phyloP scores from a whole-genome alignment of 2,329 filamentous ascomycete species.

The Penicillium sp. region DNA sequence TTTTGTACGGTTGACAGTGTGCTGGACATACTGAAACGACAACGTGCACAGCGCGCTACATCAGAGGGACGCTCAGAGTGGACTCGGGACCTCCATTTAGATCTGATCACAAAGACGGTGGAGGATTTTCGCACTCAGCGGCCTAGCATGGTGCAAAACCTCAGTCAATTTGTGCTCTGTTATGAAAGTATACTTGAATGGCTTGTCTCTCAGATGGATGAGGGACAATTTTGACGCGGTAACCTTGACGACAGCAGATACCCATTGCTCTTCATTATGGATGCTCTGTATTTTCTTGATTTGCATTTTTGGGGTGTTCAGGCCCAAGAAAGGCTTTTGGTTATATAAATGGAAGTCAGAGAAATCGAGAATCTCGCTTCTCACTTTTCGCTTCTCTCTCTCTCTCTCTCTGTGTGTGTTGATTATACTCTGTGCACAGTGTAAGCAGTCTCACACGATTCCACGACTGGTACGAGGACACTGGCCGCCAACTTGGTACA shows the following conservation, averaged over 20 bases:
- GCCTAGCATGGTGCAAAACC: slow-evolving; percentile 93
- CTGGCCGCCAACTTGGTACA: too few relatives aligned
- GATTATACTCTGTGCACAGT: too few relatives aligned
- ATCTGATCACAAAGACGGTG: slow-evolving; percentile 82
- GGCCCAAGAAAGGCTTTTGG: too few relatives aligned
- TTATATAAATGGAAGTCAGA: too few relatives aligned
- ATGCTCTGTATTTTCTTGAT: background rate
- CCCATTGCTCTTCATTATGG: slow-evolving; percentile 6
- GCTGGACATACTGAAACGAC: slow-evolving; percentile 93
- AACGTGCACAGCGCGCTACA: slow-evolving; percentile 48
- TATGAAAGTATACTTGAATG: slow-evolving; percentile 95
- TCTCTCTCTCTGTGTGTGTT: too few relatives aligned
- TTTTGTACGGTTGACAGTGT: slow-evolving; percentile 97
- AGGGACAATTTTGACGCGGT: slow-evolving; percentile 7
- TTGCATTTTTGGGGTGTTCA: slow-evolving; percentile 1
- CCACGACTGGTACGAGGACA: too few relatives aligned
- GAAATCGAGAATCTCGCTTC: too few relatives aligned
- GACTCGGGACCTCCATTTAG: slow-evolving; percentile 67
- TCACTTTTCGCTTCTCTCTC: too few relatives aligned
- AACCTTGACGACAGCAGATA: slow-evolving; percentile 12
- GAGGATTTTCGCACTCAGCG: slow-evolving; percentile 86
- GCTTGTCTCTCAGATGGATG: slow-evolving; percentile 50
- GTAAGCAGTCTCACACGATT: too few relatives aligned
- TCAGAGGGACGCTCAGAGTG: slow-evolving; percentile 52
- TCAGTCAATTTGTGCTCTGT: slow-evolving; percentile 90